Base-by-base conservation (phyloP, 306 rosid genomes). In the Pterocarpus macrocarpus region DNA sequence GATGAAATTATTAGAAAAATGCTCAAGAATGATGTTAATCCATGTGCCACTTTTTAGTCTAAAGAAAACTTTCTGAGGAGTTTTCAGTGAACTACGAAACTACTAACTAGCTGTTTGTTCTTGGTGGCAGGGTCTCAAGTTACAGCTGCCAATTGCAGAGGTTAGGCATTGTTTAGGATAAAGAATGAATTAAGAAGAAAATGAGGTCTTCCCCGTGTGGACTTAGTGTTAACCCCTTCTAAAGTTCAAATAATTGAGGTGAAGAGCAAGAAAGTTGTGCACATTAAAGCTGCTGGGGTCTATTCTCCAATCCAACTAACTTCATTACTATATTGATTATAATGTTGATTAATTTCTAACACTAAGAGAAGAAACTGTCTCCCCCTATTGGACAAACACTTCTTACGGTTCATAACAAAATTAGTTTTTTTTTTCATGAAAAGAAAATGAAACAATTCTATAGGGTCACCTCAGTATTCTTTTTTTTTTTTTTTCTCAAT, bases 171-270 rank as follows among this genome's bases (percentile, higher is more conserved):
- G 13, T 64, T 5, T 11, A 28, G 68, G 55, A 57, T 43, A 75
- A 52, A 17, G 5, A 34, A 22, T n/a, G 64, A 73, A 71, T 7
- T 11, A 61, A 50, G 7, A 70, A 71, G 38, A 15, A 1, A n/a
- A 50, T 17, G 28, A 44, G 78, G 77, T 80, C 61, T 44, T 79
- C 35, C 52, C 71, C 64, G 50, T 83, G 82, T 83, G 81, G 87
- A 83, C 81, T 79, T 47, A 8, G 3, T 47, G 8, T 83, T 30
- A 66, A 67, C 30, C 34, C 17, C 50, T 56, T 49, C 69, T 57
- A 72, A 83, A 64, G 79, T 83, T 80, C 83, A 83, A 86, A 86
- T 85, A 67, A 72, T 71, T 71, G 87, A 83, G 80, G 56, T 52
- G 16, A 53, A 39, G 32, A 59, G 66, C 73, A 56, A 80, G 50